phyloP scores from a whole-genome alignment of 129 eudicot genomes.

The Tagetes patula region DNA sequence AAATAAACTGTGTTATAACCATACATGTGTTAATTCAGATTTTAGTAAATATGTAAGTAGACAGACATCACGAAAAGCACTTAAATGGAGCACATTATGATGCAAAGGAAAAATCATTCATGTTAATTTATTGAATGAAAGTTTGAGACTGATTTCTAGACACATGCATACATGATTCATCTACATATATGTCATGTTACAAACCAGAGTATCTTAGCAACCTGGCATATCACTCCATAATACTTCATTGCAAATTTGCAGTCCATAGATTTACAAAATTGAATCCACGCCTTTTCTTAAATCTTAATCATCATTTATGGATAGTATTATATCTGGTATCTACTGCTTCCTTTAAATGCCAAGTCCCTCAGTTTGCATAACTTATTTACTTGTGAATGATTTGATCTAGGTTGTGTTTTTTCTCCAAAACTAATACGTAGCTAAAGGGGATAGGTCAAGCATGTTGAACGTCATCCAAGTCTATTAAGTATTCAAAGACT shows the following conservation, averaged over 20 bases:
- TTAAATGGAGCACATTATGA: not conserved
- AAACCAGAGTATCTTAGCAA: not conserved
- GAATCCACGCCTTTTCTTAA: not conserved
- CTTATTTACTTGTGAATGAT: no score
- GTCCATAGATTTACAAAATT: not conserved
- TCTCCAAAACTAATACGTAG: no score
- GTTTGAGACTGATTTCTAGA: not conserved
- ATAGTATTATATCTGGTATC: not conserved
- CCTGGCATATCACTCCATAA: not conserved
- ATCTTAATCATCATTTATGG: not conserved
- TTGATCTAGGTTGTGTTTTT: no score
- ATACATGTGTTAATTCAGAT: not conserved
- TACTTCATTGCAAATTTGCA: not conserved
- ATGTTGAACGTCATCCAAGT: not conserved
- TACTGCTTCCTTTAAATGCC: not conserved
- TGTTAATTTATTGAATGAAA: not conserved
- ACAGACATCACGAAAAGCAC: not conserved
- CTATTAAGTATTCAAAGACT: not conserved
- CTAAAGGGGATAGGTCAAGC: not conserved
- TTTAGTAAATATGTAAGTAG: not conserved
- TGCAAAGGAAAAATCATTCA: not conserved
- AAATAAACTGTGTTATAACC: not conserved
- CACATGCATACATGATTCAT: not conserved
- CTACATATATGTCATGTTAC: not conserved
- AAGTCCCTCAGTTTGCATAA: not conserved